A percentile compares a stretch with the other conserved stretches of the same genome.
Evolutionary conservation across 768 basidiomycete species (phyloP).

Genomic region (Exidia glandulosa): DNA sequence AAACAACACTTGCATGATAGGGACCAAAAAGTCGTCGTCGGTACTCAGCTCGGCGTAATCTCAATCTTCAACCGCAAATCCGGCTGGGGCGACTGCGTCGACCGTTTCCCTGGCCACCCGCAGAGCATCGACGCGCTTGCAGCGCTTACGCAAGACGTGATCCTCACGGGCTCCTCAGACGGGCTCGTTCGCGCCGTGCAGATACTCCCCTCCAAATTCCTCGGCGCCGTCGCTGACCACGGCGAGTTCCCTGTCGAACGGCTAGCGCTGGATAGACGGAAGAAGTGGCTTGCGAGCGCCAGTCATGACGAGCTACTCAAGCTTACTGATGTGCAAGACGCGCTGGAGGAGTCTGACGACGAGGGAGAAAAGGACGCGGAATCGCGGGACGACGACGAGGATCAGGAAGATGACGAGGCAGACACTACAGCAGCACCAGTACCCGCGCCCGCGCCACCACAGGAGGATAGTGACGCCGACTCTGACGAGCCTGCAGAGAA

Average conservation of each 20-base stretch:
- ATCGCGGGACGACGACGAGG: not conserved
- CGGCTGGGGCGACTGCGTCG: constrained; percentile 89
- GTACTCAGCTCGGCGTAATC: constrained; percentile 80
- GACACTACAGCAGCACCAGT: not conserved
- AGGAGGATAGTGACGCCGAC: not conserved
- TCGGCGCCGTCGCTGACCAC: constrained; percentile 86
- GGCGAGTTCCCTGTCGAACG: constrained; percentile 89
- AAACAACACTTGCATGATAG: constrained; percentile 23
- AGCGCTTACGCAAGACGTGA: constrained; percentile 51
- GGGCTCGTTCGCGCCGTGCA: constrained; percentile 81
- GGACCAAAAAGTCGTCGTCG: constrained; percentile 73
- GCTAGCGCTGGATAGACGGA: constrained; percentile 50
- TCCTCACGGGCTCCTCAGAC: constrained; percentile 87
- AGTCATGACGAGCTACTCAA: constrained; percentile 82
- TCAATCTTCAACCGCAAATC: constrained; percentile 80
- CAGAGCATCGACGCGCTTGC: constrained; percentile 84
- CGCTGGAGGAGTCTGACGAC: constrained; percentile 49
- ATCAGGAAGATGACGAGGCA: not conserved
- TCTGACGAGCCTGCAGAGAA: not conserved
- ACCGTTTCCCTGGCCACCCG: constrained; percentile 84
- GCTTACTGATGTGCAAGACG: constrained; percentile 72
- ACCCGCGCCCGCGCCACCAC: not conserved
- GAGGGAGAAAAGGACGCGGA: constrained; percentile 10
- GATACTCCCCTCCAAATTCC: constrained; percentile 76
- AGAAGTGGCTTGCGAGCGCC: constrained; percentile 81